Evolutionary conservation across 1,284 basidiomycete species (phyloP).

Genomic region (Vanrija sp.): DNA sequence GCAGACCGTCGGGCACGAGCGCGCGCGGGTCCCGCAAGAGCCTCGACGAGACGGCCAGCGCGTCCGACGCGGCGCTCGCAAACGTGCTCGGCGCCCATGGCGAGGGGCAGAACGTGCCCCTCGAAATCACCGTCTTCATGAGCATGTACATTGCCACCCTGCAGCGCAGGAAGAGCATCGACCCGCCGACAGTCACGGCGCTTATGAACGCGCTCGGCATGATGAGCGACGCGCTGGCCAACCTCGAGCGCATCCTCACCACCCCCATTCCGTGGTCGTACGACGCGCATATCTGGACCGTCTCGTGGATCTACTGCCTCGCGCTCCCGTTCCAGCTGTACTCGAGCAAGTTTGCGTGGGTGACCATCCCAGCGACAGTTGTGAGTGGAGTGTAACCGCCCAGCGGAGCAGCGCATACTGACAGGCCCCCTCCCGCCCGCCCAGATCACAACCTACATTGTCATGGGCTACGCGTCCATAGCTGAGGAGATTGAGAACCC

Average conservation of each 20-base stretch:
- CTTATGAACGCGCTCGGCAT: slow-evolving; percentile 57
- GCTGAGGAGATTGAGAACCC: slow-evolving; percentile 45
- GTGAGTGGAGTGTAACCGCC: slow-evolving; percentile 22
- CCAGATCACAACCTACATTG: slow-evolving; percentile 43
- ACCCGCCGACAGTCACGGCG: slow-evolving; percentile 63
- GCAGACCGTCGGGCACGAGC: slow-evolving; percentile 49
- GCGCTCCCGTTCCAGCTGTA: slow-evolving; percentile 66
- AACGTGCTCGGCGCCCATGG: slow-evolving; percentile 12
- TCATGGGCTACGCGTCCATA: slow-evolving; percentile 45
- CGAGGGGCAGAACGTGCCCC: slow-evolving; percentile 63
- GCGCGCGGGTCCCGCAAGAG: slow-evolving; percentile 52
- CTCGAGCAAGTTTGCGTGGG: slow-evolving; percentile 55
- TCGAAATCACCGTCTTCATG: slow-evolving; percentile 69
- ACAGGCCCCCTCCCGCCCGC: too few relatives aligned
- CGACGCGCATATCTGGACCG: slow-evolving; percentile 49
- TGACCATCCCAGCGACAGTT: slow-evolving; percentile 59
- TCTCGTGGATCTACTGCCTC: slow-evolving; percentile 44
- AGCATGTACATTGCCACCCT: slow-evolving; percentile 63
- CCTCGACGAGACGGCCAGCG: neutral
- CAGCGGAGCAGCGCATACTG: too few relatives aligned
- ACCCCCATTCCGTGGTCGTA: slow-evolving; percentile 76
- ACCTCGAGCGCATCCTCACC: slow-evolving; percentile 69
- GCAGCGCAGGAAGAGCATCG: slow-evolving; percentile 59
- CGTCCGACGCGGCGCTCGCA: slow-evolving; percentile 5
- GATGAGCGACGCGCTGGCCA: slow-evolving; percentile 65